These are phyloP conservation scores for Sclerotinia sclerotiorum DNA, from an alignment of 2,329 filamentous ascomycete species.

Conservation along the genomic window DNA sequence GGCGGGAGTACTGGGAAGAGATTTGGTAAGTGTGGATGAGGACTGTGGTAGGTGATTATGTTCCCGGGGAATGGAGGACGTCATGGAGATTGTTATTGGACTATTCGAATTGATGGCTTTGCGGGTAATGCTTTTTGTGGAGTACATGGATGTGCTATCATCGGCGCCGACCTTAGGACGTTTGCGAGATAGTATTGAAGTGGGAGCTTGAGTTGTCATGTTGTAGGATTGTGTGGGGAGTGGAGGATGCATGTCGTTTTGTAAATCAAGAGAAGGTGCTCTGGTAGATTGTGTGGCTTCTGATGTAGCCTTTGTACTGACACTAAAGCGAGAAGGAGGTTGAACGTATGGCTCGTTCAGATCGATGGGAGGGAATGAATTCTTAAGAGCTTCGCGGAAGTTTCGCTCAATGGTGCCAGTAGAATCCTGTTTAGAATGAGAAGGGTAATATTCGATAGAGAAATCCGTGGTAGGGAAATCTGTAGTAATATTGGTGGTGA, in stretches of 20 bases:
- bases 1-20: constrained; percentile 58
- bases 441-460: constrained; percentile 6
- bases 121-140: constrained; percentile 28
- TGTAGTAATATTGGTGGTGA: neutral
- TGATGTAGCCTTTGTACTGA: constrained; percentile 39
- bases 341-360: constrained; percentile 34
- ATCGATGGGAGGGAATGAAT: constrained; percentile 25
- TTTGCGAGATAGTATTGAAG: constrained; percentile 37
- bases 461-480: constrained; percentile 12
- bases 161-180: constrained; percentile 32
- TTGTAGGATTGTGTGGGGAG: constrained; percentile 14
- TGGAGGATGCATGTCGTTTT: constrained; percentile 22
- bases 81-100: constrained; percentile 39
- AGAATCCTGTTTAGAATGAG: constrained; percentile 25
- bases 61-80: constrained; percentile 22
- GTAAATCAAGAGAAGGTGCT: constrained; percentile 28
- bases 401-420: constrained; percentile 35
- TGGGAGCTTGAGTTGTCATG: constrained; percentile 23
- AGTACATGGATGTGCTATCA: constrained; percentile 14
- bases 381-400: constrained; percentile 35
- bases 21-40: constrained; percentile 47
- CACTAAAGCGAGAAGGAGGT: constrained; percentile 40
- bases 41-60: neutral
- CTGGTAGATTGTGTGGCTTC: constrained; percentile 35
- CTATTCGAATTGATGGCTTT: constrained; percentile 35